These are phyloP conservation scores for Blastobotrys apis DNA, from an alignment of 1,139 yeast species.

Conservation along the genomic window DNA sequence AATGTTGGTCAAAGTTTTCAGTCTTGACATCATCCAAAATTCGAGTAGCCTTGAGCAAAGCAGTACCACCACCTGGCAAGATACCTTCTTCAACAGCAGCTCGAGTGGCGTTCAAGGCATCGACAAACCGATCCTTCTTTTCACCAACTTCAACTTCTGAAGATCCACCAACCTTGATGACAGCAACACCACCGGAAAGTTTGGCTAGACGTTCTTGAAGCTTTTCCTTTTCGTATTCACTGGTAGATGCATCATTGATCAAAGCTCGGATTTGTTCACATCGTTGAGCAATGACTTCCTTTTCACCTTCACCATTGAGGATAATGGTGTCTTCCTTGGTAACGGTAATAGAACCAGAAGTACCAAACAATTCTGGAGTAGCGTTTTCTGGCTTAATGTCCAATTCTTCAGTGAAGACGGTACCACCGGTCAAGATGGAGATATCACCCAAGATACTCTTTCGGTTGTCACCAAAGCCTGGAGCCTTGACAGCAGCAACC, in stretches of 20 bases:
- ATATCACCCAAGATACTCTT: constrained; percentile 96
- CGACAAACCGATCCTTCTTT: constrained; percentile 99
- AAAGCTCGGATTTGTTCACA: constrained; percentile 94
- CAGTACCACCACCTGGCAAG: constrained; percentile 99
- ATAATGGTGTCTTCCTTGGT: constrained; percentile 97
- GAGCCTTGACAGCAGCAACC: constrained; percentile 98
- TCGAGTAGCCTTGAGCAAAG: constrained; percentile 89
- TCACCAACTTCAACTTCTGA: constrained; percentile 99
- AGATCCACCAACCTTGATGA: constrained; percentile 95
- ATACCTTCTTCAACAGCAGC: constrained; percentile 99
- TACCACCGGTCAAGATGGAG: constrained; percentile 95
- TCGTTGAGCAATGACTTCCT: constrained; percentile 83
- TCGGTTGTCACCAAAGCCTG: constrained; percentile 99
- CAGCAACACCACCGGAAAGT: constrained; percentile 99
- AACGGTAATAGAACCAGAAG: constrained; percentile 87
- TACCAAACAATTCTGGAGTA: constrained; percentile 85
- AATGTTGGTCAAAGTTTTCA: constrained; percentile 93
- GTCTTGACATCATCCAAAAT: constrained; percentile 74
- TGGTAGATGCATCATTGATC: constrained; percentile 64
- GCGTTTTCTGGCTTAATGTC: constrained; percentile 97
- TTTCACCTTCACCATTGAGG: constrained; percentile 92
- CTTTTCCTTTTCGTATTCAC: constrained; percentile 96
- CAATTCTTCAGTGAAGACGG: constrained; percentile 97
- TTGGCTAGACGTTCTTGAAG: constrained; percentile 98
- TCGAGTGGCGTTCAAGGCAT: constrained; percentile 97